A percentile compares a stretch with the other conserved stretches of the same genome.
phyloP scores from a whole-genome alignment of 78 protist genomes.

The Tieghemostelium lacteum region DNA sequence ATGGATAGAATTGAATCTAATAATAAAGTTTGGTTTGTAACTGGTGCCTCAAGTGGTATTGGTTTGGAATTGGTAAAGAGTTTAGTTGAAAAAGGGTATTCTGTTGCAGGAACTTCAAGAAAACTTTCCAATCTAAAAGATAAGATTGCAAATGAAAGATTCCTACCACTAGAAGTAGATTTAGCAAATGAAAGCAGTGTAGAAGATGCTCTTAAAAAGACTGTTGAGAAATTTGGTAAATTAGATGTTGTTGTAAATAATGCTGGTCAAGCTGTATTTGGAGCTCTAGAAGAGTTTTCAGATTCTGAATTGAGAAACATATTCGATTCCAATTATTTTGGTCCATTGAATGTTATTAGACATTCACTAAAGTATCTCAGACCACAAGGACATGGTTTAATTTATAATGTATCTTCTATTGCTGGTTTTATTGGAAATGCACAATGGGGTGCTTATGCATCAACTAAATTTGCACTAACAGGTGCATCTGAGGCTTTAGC shows the following conservation, averaged over 20 bases:
- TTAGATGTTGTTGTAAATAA: slow-evolving; percentile 43
- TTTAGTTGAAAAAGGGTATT: slow-evolving; percentile 63
- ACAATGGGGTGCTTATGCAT: neutral
- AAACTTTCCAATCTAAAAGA: too few species aligned
- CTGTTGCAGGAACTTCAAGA: slow-evolving; percentile 47
- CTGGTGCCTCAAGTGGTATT: slow-evolving; percentile 63
- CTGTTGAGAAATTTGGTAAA: neutral
- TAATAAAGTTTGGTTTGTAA: slow-evolving; percentile 26
- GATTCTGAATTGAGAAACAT: slow-evolving; percentile 6
- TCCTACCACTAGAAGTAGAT: slow-evolving; percentile 14
- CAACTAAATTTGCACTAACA: slow-evolving; percentile 52
- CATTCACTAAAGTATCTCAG: slow-evolving; percentile 2
- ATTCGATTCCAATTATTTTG: slow-evolving; percentile 46
- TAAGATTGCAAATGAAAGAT: neutral
- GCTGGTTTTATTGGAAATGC: slow-evolving; percentile 25
- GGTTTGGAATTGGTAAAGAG: slow-evolving; percentile 23
- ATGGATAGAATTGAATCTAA: too few species aligned
- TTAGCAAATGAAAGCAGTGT: slow-evolving; percentile 10
- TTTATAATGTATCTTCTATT: slow-evolving; percentile 29
- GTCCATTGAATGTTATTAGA: slow-evolving; percentile 40
- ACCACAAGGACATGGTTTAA: neutral
- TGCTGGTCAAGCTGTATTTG: slow-evolving; percentile 7
- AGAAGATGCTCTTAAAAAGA: neutral
- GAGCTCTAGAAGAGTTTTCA: slow-evolving; percentile 11
- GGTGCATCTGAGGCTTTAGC: slow-evolving; percentile 8